phyloP scores from a whole-genome alignment of 2,329 filamentous ascomycete genomes.

The Talaromyces sp. region DNA sequence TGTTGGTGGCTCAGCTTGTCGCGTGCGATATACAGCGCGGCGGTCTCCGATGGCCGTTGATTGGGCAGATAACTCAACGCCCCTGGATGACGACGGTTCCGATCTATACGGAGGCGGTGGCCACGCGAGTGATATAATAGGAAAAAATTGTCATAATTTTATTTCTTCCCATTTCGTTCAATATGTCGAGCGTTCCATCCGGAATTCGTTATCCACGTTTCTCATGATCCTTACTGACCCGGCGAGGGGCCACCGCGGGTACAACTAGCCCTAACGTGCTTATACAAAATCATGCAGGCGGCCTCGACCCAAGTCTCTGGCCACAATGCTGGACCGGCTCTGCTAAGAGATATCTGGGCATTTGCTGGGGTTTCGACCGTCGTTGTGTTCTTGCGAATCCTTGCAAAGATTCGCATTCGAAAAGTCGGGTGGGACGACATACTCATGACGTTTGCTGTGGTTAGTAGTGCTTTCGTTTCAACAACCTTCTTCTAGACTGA shows the following conservation, averaged over 20 bases:
- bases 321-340: constrained; percentile 10
- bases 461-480: constrained; percentile 13
- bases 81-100: background rate
- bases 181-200: background rate
- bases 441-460: constrained; percentile 18
- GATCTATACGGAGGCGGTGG: background rate
- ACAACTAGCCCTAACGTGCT: background rate
- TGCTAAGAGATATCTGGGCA: constrained; percentile 18
- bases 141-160: background rate
- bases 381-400: constrained; percentile 14
- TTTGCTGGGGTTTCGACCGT: constrained; percentile 15
- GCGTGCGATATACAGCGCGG: background rate
- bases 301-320: background rate
- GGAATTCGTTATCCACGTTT: background rate
- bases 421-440: constrained; percentile 20
- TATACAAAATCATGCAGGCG: background rate
- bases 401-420: constrained; percentile 17
- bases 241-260: background rate
- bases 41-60: background rate
- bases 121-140: background rate
- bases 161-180: background rate
- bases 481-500: background rate
- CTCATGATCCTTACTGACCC: background rate
- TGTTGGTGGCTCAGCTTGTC: background rate
- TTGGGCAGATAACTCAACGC: background rate